Percentiles rank a stretch among this genome's conserved stretches.
Conservation (phyloP, 2,329 filamentous ascomycete genomes). For the Colletotrichum neosansevieriae region DNA sequence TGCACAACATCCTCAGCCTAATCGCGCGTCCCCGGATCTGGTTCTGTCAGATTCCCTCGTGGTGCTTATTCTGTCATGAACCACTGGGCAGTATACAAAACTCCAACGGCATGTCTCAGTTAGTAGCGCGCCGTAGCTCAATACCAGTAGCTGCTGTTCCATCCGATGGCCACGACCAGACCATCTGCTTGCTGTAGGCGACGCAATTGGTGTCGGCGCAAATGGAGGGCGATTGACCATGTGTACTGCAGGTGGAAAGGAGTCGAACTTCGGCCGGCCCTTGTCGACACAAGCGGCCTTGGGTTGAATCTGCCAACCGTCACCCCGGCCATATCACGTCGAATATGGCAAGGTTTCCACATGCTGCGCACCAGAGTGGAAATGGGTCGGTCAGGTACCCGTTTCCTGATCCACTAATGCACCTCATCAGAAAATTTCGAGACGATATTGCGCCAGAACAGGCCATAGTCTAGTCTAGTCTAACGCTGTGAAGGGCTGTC, state of each 20-base stretch:
- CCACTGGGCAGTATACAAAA: not conserved
- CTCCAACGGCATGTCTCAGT: conserved; percentile 2
- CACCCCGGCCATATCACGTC: conserved; percentile 37
- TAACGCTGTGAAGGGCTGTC: not conserved
- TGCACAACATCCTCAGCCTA: conserved; percentile 36
- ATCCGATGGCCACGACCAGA: not conserved
- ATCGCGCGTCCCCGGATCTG: conserved; percentile 19
- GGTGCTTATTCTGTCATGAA: conserved; percentile 3
- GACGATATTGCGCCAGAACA: conserved; percentile 34
- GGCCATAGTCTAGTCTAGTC: conserved; percentile 25
- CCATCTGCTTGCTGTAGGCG: not conserved
- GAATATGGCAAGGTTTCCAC: conserved; percentile 36
- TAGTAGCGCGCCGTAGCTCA: not conserved
- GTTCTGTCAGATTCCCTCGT: conserved; percentile 18
- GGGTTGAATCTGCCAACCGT: conserved; percentile 24
- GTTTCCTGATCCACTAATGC: conserved; percentile 41
- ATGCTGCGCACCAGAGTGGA: conserved; percentile 33
- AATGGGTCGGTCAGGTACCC: conserved; percentile 37
- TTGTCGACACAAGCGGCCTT: conserved; percentile 25
- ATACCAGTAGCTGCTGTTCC: not conserved
- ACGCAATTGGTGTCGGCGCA: not conserved
- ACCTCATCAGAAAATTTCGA: conserved; percentile 39
- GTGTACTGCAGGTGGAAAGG: conserved; percentile 32
- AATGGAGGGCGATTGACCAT: conserved; percentile 6
- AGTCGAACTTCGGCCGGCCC: conserved; percentile 25